Base-by-base conservation (phyloP, 116 monocot species). In the Thalassia testudinum region DNA sequence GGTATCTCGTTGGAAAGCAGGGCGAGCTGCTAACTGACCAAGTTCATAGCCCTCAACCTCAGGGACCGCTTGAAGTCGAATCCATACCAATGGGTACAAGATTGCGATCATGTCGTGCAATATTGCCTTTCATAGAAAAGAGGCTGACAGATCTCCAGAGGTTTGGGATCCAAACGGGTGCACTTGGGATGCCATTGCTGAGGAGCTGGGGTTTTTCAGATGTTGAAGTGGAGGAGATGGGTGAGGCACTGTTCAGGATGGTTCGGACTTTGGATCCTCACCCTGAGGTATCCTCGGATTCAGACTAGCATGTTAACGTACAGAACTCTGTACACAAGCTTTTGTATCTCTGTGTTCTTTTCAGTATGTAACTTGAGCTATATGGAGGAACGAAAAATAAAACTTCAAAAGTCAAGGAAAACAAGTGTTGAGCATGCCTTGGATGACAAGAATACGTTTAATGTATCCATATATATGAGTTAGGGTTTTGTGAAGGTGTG, bases 201-300 rank as follows among this genome's bases (percentile, higher is more conserved):
- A 68, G 61, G 1, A 69, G 62, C 21, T 97, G 97, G 89, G 85
- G 88, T 10, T 84, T 88, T 43, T 81, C 69, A 7, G 68, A 51
- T 40, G 89, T 85, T 1, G 97, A 97, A 42, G 61, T 77, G 20
- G 79, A 82, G 49, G 97, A 88, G 2, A 81, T 97, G 79, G 85
- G 70, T 0, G 85, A 97, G 61, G 50, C 26, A 10, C 45, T 97
- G 57, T 27, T 74, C 6, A 79, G 69, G 50, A 68, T 82, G 79
- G 43, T 67, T 15, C 56, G 17, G 49, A 25, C 54, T 28, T 57
- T 97, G 21, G 28, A 82, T 64, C 74, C 88, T 21, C 28, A 40
- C 26, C 45, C 64, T 8, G 58, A 68, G 7, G 23, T 27, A 27
- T 68, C 85, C 18, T 76, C 84, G 10, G 91, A 81, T 50, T 87